phyloP scores from a whole-genome alignment of 1,284 basidiomycete genomes.

The Athelia sp. region DNA sequence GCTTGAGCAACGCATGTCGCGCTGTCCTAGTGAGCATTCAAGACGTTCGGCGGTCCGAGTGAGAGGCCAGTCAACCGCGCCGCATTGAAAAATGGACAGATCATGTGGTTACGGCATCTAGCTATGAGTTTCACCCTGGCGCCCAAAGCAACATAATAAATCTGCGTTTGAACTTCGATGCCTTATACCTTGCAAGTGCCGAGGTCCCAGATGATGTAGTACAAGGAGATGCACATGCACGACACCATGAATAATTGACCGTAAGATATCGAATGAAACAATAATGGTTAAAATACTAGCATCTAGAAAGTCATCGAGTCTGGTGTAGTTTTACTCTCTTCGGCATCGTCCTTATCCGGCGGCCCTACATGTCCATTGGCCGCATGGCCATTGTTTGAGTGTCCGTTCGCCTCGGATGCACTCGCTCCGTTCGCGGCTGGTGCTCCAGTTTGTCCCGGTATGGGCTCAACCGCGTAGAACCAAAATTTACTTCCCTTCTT shows the following conservation, averaged over 20 bases:
- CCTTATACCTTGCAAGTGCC: too few relatives aligned
- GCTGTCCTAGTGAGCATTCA: constrained; percentile 52
- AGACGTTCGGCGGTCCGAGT: not conserved
- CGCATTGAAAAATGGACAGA: constrained; percentile 9
- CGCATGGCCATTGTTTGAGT: constrained; percentile 6
- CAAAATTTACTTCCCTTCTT: constrained; percentile 79
- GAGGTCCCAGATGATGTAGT: too few relatives aligned
- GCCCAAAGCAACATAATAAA: too few relatives aligned
- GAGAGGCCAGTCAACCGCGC: constrained; percentile 3
- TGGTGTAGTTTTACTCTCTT: too few relatives aligned
- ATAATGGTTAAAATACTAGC: too few relatives aligned
- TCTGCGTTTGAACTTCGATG: too few relatives aligned
- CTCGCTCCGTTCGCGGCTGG: constrained; percentile 9
- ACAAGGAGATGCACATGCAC: too few relatives aligned
- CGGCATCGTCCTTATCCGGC: not conserved
- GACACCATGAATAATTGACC: too few relatives aligned
- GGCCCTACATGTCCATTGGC: constrained; percentile 1
- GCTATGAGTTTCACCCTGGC: too few relatives aligned
- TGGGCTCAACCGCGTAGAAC: constrained; percentile 76
- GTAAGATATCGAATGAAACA: too few relatives aligned
- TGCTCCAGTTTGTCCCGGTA: constrained; percentile 28
- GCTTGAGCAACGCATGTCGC: constrained; percentile 35
- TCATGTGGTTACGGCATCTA: not conserved
- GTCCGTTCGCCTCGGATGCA: constrained; percentile 5
- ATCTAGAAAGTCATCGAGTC: too few relatives aligned